These are phyloP conservation scores for Plenodomus biglobosus DNA, from an alignment of 2,329 filamentous ascomycete species.

Conservation along the genomic window DNA sequence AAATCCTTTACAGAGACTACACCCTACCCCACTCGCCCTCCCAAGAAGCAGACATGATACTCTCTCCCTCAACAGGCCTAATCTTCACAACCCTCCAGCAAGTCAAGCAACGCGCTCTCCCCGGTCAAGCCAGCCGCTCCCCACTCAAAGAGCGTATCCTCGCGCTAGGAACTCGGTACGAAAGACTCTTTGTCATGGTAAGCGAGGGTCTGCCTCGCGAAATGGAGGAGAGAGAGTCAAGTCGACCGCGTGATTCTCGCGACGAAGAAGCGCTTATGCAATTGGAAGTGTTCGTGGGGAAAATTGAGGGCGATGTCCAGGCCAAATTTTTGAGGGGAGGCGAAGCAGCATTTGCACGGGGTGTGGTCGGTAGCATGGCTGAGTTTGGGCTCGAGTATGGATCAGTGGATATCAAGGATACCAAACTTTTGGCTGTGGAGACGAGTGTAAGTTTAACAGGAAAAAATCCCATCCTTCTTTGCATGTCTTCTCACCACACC, in stretches of 20 bases:
- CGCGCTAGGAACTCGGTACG: conserved; percentile 61
- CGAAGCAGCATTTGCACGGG: conserved; percentile 42
- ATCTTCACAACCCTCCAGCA: conserved; percentile 71
- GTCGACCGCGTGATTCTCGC: conserved; percentile 30
- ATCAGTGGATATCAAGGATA: conserved; percentile 31
- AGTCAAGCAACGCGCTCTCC: conserved; percentile 70
- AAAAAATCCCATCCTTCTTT: too few species aligned
- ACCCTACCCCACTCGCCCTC: conserved; percentile 26
- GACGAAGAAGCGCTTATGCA: conserved; percentile 53
- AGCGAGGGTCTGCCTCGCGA: conserved; percentile 47
- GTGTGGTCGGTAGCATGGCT: conserved; percentile 36
- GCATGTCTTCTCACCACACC: too few species aligned
- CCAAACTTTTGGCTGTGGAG: conserved; percentile 57
- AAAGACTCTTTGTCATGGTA: conserved; percentile 67
- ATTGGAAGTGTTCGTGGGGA: conserved; percentile 54
- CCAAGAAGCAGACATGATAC: conserved; percentile 70
- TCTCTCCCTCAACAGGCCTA: conserved; percentile 70
- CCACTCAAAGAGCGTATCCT: conserved; percentile 58
- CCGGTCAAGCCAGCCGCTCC: conserved; percentile 53
- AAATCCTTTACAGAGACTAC: conserved; percentile 65
- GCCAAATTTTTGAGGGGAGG: conserved; percentile 47
- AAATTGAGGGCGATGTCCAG: conserved; percentile 44
- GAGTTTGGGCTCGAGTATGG: conserved; percentile 38
- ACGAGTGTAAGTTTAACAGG: conserved; percentile 50
- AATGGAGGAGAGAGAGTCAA: conserved; percentile 23